Conservation (phyloP, 495 filamentous ascomycete genomes). For the Podospora comata region DNA sequence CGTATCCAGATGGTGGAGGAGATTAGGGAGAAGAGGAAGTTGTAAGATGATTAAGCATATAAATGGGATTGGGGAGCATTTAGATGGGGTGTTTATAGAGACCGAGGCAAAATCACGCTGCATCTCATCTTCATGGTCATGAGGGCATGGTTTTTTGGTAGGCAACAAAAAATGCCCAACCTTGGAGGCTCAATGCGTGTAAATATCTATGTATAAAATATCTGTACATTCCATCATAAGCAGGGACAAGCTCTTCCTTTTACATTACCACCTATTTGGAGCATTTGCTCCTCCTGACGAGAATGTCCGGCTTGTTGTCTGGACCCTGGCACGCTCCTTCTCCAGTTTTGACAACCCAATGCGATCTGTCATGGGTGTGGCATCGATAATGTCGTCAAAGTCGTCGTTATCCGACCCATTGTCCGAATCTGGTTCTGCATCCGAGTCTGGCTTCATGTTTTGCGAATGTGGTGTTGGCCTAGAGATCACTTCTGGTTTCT, state of each 20-base stretch:
- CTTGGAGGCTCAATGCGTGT: neutral
- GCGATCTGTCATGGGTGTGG: conserved; percentile 78
- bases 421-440: conserved; percentile 69
- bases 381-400: conserved; percentile 90
- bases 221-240: neutral
- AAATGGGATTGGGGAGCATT: neutral
- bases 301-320: conserved; percentile 31
- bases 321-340: conserved; percentile 40
- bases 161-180: neutral
- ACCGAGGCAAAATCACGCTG: neutral
- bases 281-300: conserved; percentile 30
- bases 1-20: conserved; percentile 84
- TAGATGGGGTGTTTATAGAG: neutral
- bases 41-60: conserved; percentile 44
- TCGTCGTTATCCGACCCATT: conserved; percentile 63
- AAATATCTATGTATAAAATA: conserved; percentile 1
- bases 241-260: neutral
- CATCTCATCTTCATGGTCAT: neutral
- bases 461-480: conserved; percentile 43
- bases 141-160: neutral
- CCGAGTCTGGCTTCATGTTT: conserved; percentile 58
- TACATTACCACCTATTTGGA: conserved; percentile 29
- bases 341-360: conserved; percentile 56
- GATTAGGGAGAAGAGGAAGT: conserved; percentile 62
- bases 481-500: conserved; percentile 45